Conservation (phyloP, 305 asterid species). For the Rubia balearica region DNA sequence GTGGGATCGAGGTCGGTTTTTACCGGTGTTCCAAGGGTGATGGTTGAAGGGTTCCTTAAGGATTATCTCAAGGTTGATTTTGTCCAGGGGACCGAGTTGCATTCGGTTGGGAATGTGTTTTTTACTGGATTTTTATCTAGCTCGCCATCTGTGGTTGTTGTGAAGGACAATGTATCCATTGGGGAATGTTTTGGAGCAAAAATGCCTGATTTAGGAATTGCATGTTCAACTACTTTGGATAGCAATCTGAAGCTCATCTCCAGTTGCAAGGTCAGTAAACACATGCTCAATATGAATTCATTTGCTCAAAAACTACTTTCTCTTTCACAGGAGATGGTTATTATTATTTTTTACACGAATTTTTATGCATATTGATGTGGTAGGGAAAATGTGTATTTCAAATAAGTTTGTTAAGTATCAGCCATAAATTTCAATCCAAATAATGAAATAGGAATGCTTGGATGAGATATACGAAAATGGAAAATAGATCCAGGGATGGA, state of each 20-base stretch:
- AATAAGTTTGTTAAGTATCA: too few species aligned
- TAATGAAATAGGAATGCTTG: too few species aligned
- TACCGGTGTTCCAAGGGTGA: slow-evolving; percentile 66
- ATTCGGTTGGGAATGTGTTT: slow-evolving; percentile 29
- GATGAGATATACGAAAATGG: too few species aligned
- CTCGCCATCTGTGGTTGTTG: slow-evolving; percentile 35
- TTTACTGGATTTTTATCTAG: slow-evolving; percentile 46
- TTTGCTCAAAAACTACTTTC: too few species aligned
- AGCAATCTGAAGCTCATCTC: slow-evolving; percentile 45
- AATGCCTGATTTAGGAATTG: slow-evolving; percentile 61
- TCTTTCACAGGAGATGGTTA: too few species aligned
- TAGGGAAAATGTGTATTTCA: too few species aligned
- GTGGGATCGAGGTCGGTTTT: slow-evolving; percentile 41
- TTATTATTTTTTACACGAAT: too few species aligned
- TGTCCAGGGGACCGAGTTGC: slow-evolving; percentile 63
- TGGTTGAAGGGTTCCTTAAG: slow-evolving; percentile 70
- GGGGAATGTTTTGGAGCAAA: slow-evolving; percentile 46
- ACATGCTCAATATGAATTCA: neutral
- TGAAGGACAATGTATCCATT: slow-evolving; percentile 46
- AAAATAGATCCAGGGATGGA: too few species aligned
- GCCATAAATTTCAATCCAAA: too few species aligned
- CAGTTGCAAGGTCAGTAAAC: slow-evolving; percentile 52
- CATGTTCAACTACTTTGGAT: slow-evolving; percentile 29
- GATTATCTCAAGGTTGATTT: slow-evolving; percentile 54
- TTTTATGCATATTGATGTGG: too few species aligned